Evolutionary conservation across 1,284 basidiomycete species (phyloP).

Genomic region (Boletellus deceptivus): DNA sequence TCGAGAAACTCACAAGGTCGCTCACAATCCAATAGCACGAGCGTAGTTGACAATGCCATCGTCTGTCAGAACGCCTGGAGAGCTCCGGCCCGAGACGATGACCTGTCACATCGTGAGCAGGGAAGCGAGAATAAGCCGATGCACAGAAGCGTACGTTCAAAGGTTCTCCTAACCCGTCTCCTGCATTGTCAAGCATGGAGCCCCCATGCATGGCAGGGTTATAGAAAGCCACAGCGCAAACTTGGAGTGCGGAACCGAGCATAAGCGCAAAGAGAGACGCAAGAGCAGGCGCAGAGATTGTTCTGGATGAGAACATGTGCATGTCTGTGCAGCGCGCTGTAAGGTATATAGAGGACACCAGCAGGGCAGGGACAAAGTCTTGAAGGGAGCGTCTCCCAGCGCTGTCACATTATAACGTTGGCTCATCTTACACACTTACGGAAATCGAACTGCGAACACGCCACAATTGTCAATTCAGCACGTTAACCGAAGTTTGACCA

Average conservation of each 20-base stretch:
- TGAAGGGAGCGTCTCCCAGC: no score
- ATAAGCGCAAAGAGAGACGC: neutral
- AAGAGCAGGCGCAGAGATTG: neutral
- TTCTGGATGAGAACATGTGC: slow-evolving; percentile 2
- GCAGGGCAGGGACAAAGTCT: no score
- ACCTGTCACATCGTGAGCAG: slow-evolving; percentile 36
- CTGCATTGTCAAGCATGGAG: slow-evolving; percentile 51
- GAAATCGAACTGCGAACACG: no score
- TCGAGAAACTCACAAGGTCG: neutral
- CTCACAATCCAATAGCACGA: slow-evolving; percentile 57
- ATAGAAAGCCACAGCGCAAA: slow-evolving; percentile 38
- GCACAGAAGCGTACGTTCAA: slow-evolving; percentile 45
- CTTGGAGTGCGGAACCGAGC: slow-evolving; percentile 3
- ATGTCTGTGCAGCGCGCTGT: no score
- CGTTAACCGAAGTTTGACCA: no score
- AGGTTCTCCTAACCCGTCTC: slow-evolving; percentile 52
- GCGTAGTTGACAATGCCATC: slow-evolving; percentile 57
- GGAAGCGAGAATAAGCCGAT: neutral
- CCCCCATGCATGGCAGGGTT: slow-evolving; percentile 47
- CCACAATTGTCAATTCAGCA: no score
- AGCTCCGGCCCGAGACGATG: slow-evolving; percentile 55
- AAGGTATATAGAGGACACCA: no score
- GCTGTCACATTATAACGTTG: no score
- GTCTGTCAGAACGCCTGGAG: slow-evolving; percentile 53
- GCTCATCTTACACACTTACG: no score